Percentiles rank a stretch among this genome's conserved stretches.
These are phyloP conservation scores for Malus hybrid DNA, from an alignment of 331 rosid genomes.

Conservation along the genomic window DNA sequence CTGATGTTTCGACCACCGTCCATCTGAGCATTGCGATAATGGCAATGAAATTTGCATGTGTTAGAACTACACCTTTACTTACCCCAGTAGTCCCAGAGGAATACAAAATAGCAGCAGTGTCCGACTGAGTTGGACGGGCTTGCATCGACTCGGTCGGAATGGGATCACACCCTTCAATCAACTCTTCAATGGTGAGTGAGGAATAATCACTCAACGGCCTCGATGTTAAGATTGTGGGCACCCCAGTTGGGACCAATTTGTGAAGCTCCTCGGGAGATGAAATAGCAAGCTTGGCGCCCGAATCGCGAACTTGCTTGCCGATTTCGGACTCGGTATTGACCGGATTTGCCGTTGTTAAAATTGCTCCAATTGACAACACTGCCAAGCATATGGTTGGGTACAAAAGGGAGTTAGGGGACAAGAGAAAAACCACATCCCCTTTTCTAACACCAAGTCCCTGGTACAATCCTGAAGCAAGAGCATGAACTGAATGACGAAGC, in stretches of 20 bases:
- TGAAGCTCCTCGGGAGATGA: constrained; percentile 61
- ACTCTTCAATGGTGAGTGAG: constrained; percentile 48
- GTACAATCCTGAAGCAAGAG: constrained; percentile 61
- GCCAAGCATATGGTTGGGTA: constrained; percentile 69
- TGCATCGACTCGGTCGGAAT: constrained; percentile 27
- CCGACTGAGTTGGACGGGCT: constrained; percentile 37
- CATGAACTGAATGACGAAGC: constrained; percentile 40
- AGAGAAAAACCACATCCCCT: constrained; percentile 66
- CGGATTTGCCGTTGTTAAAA: constrained; percentile 71
- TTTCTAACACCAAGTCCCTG: constrained; percentile 57
- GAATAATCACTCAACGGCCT: constrained; percentile 4
- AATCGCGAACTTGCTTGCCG: constrained; percentile 60
- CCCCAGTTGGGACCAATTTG: constrained; percentile 48
- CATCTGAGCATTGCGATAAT: constrained; percentile 36
- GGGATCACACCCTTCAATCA: constrained; percentile 56
- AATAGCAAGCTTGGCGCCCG: constrained; percentile 65
- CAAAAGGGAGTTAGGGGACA: constrained; percentile 60
- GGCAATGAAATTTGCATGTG: constrained; percentile 66
- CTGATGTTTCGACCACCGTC: constrained; percentile 35
- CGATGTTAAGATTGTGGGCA: constrained; percentile 50
- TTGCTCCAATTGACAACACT: constrained; percentile 67
- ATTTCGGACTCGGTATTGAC: constrained; percentile 61
- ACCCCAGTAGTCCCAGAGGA: constrained; percentile 87
- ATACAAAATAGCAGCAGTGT: constrained; percentile 76
- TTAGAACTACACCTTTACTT: constrained; percentile 81